Base-by-base conservation (phyloP, 306 rosid genomes). In the Cicer chorassanicum region DNA sequence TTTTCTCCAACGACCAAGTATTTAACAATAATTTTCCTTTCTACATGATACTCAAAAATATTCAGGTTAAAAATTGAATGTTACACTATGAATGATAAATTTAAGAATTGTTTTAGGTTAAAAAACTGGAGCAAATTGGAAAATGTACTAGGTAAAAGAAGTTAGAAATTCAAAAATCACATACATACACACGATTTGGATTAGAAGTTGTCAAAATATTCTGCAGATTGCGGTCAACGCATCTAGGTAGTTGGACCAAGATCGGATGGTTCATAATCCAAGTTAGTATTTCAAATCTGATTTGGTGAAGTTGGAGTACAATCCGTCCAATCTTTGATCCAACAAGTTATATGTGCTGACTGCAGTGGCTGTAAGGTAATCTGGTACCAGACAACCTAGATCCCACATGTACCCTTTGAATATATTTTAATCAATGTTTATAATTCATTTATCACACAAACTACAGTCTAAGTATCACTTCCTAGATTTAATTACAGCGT, bases 401-500 rank as follows among this genome's bases (percentile, higher is more conserved):
- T 53, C 59, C 59, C 6, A 16, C 36, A 65, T 39, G 16, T 43
- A 5, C 13, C 74, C 14, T 29, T 49, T 24, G 43, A 71, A 64
- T 71, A 73, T 19, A 72, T 43, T 39, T 78, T 50, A 6, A 65
- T 72, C 65, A 12, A 40, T 67, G 74, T 8, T 41, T 18, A 68
- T 7, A 61, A 14, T 64, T 56, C 21, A 21, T 53, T 51, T 70
- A n/a, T 69, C 7, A 9, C n/a, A 61, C 36, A 36, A 19, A 53
- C 10, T 38, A 40, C 50, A 55, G 59, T 64, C 59, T 48, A 14
- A 57, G 51, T 55, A 72, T 66, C 45, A 50, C 19, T 19, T 59
- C 46, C 69, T 42, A 77, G 57, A 12, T 63, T n/a, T 65, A n/a
- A n/a, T 46, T 12, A 40, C 13, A 53, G 48, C 29, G 48, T 74